These are phyloP conservation scores for Saccharomycopsis selenospora DNA, from an alignment of 805 yeast genomes.

Conservation along the genomic window DNA sequence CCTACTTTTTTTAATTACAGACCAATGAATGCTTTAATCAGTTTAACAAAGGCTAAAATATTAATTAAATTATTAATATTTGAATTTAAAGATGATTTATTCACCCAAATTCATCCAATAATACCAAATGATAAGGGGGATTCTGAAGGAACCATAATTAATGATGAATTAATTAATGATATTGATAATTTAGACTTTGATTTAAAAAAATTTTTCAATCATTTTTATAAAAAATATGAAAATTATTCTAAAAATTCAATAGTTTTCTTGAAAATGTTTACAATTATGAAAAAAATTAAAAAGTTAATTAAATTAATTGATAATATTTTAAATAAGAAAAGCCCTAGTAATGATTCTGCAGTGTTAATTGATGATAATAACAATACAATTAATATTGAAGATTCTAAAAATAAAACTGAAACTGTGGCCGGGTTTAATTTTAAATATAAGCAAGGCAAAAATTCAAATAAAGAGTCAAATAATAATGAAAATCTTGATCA, in stretches of 20 bases:
- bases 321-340: slow-evolving; percentile 11
- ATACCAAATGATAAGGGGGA: slow-evolving; percentile 30
- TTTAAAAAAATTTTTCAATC: slow-evolving; percentile 17
- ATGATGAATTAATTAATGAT: slow-evolving; percentile 13
- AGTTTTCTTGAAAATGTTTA: slow-evolving; percentile 19
- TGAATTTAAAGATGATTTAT: slow-evolving; percentile 6
- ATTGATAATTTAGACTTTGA: slow-evolving; percentile 19
- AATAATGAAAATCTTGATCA: neutral
- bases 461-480: neutral
- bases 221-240: slow-evolving; percentile 18
- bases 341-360: neutral
- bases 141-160: slow-evolving; percentile 27
- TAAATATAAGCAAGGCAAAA: neutral
- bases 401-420: neutral
- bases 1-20: slow-evolving; percentile 49
- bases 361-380: neutral
- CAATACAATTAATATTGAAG: neutral
- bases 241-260: slow-evolving; percentile 15
- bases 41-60: slow-evolving; percentile 40
- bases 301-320: slow-evolving; percentile 19
- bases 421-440: slow-evolving; percentile 19
- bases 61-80: slow-evolving; percentile 33
- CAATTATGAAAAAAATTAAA: slow-evolving; percentile 20
- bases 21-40: slow-evolving; percentile 45
- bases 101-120: slow-evolving; percentile 22